Percentiles rank a stretch among this genome's conserved stretches.
Evolutionary conservation across 176 grass and related monocot genomes (phyloP).

Genomic region (Poa pratensis): DNA sequence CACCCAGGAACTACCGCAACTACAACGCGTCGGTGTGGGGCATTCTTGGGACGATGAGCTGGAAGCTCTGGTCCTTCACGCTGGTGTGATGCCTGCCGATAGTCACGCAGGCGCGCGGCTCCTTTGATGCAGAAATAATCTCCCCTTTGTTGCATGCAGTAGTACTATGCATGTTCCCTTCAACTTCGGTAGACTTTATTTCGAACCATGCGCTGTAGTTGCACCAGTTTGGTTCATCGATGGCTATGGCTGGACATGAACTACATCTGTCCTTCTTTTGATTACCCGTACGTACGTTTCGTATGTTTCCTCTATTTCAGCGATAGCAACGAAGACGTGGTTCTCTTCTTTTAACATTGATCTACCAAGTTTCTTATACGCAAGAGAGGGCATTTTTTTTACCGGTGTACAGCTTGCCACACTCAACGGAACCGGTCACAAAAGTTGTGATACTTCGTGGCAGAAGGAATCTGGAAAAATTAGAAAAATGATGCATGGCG

Average conservation of each 20-base stretch:
- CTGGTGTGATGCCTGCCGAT: background rate
- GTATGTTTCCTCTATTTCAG: background rate
- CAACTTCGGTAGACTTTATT: background rate
- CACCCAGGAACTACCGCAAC: background rate
- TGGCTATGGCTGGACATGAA: background rate
- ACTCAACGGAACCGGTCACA: too few relatives aligned
- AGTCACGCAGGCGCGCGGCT: background rate
- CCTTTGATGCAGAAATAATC: background rate
- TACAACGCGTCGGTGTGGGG: constrained; percentile 4
- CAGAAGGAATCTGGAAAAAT: too few relatives aligned
- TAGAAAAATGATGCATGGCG: too few relatives aligned
- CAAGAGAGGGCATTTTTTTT: too few relatives aligned
- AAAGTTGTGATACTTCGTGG: too few relatives aligned
- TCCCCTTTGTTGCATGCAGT: background rate
- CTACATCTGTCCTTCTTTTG: background rate
- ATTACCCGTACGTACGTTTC: background rate
- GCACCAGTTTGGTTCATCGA: background rate
- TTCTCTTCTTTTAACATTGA: too few relatives aligned
- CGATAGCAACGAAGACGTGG: too few relatives aligned
- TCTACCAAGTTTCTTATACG: too few relatives aligned
- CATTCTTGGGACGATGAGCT: background rate
- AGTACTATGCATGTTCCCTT: background rate
- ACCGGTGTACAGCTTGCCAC: too few relatives aligned
- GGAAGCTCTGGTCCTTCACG: constrained; percentile 25
- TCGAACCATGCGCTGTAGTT: background rate